Conservation (phyloP, 805 yeast species). For the Sugiyamaella americana region DNA sequence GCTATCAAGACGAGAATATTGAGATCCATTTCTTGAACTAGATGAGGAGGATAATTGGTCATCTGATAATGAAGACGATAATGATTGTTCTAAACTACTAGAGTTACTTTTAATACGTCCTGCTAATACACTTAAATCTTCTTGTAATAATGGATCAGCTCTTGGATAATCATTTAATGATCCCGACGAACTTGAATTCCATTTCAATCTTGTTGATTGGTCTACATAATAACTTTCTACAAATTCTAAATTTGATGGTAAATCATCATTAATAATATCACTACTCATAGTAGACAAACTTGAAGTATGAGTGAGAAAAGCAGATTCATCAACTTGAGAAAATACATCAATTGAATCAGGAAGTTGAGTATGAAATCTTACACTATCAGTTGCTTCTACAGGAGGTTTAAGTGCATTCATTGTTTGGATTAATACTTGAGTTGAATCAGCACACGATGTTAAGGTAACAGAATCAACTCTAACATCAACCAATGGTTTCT, state of each 20-base stretch:
- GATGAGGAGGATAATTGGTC: constrained; percentile 12
- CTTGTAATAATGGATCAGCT: constrained; percentile 29
- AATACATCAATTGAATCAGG: constrained; percentile 34
- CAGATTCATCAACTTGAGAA: constrained; percentile 37
- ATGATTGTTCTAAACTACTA: neutral
- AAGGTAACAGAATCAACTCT: constrained; percentile 29
- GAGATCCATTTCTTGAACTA: constrained; percentile 3
- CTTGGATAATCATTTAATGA: constrained; percentile 15
- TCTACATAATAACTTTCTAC: constrained; percentile 30
- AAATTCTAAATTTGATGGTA: constrained; percentile 24
- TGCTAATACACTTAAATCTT: constrained; percentile 29
- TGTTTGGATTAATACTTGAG: constrained; percentile 62
- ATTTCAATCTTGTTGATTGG: constrained; percentile 9
- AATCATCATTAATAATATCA: constrained; percentile 23
- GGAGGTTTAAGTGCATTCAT: constrained; percentile 69
- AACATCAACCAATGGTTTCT: neutral
- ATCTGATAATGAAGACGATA: neutral
- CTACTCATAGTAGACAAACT: constrained; percentile 33
- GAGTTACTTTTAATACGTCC: constrained; percentile 9
- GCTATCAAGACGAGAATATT: constrained; percentile 6
- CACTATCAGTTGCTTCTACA: constrained; percentile 48
- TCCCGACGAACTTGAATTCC: constrained; percentile 17
- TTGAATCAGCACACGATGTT: constrained; percentile 71
- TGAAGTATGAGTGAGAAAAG: constrained; percentile 35
- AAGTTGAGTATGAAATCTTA: constrained; percentile 44